Conservation (phyloP, 345 rosid species). For the Streptanthus diversifolius region DNA sequence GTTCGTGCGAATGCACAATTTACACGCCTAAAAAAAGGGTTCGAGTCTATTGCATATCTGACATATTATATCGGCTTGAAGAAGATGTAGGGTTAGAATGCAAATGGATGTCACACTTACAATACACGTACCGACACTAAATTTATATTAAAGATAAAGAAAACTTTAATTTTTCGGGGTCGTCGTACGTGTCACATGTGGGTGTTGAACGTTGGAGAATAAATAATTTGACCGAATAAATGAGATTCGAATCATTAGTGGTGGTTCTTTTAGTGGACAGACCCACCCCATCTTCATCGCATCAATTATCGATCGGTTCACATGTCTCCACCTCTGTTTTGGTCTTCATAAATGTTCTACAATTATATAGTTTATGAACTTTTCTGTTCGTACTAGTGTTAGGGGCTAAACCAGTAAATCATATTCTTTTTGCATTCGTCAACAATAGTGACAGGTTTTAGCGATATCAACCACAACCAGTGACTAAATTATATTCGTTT, state of each 20-base stretch:
- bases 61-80: not conserved
- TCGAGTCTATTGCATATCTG: not conserved
- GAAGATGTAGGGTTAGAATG: not conserved
- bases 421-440: not conserved
- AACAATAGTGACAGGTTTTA: not conserved
- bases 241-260: conserved; percentile 21
- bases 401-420: not conserved
- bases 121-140: conserved; percentile 25
- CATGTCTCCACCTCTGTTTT: conserved; percentile 23
- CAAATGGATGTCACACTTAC: conserved; percentile 31
- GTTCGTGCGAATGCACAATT: not conserved
- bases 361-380: not conserved
- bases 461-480: not conserved
- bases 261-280: conserved; percentile 27
- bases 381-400: not conserved
- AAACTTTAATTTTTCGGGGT: not conserved
- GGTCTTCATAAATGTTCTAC: not conserved
- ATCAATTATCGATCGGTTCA: conserved; percentile 28
- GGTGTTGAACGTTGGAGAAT: conserved; percentile 32
- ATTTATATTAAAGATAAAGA: not conserved
- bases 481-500: not conserved
- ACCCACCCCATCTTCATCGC: conserved; percentile 29
- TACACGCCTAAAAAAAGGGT: conserved; percentile 14
- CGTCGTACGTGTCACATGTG: conserved; percentile 38
- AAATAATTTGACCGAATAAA: conserved; percentile 37